Conservation (phyloP, 441 rosid genomes). For the Erodium texanum region DNA sequence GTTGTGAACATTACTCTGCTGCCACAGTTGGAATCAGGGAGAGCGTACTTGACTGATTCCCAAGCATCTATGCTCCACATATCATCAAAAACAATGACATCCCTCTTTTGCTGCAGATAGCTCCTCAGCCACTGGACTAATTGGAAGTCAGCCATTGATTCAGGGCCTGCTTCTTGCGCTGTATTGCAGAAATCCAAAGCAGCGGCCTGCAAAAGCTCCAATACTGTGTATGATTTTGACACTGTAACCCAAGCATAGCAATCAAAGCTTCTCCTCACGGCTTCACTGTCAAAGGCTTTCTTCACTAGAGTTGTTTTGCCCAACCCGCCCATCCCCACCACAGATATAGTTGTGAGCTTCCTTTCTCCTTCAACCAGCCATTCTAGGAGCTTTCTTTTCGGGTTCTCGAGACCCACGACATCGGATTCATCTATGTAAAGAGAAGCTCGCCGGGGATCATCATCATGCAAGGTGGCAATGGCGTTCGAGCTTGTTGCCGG, state of each 20-base stretch:
- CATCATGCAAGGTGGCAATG: too few relatives aligned
- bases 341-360: slow-evolving; percentile 4
- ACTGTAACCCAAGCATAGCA: slow-evolving; percentile 4
- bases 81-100: slow-evolving; percentile 9
- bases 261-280: slow-evolving; percentile 6
- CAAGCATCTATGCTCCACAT: slow-evolving; percentile 17
- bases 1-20: slow-evolving; percentile 35
- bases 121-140: neutral
- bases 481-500: slow-evolving; percentile 2
- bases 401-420: slow-evolving; percentile 12
- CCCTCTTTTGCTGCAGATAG: neutral
- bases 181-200: neutral
- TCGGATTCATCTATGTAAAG: slow-evolving; percentile 5
- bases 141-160: slow-evolving; percentile 5
- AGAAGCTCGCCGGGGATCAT: slow-evolving; percentile 13
- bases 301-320: slow-evolving; percentile 1
- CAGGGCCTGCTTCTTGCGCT: neutral
- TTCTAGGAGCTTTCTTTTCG: slow-evolving; percentile 1
- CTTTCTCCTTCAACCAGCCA: slow-evolving; percentile 3
- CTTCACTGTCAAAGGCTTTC: slow-evolving; percentile 2
- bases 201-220: slow-evolving; percentile 5
- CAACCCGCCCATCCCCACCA: slow-evolving; percentile 4
- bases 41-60: slow-evolving; percentile 27
- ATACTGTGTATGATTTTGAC: neutral
- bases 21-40: slow-evolving; percentile 23